Evolutionary conservation across 2,329 filamentous ascomycete species (phyloP), one percentile per base, ranked within the genome.

Genomic region (Ophiognomonia clavigignenti-juglandacearum): DNA sequence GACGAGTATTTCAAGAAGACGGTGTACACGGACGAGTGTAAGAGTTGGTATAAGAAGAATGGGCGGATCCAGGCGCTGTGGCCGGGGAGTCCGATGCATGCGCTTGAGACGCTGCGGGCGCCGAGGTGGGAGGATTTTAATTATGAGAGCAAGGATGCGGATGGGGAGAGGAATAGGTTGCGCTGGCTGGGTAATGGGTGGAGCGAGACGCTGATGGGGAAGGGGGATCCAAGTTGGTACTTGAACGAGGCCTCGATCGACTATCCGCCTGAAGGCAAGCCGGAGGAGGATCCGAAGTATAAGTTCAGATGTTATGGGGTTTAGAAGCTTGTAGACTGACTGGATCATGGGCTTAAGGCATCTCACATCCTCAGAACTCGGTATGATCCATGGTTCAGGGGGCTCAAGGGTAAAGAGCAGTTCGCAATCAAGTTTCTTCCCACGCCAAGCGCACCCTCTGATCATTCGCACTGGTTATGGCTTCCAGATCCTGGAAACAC

Each of bases 81-180:
- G 56, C 57, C 57, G 1, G 57, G 59, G 5, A 57, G 54, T 5
- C 48, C 55, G 0, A 53, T 60, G 27, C 57, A 61, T 39, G 59
- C 56, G 48, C 56, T 61, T 3, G 56, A 61, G 52, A 53, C 56
- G 0, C 47, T 61, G 27, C 48, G 51, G 35, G 52, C 51, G 1
- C 59, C 59, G 6, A 51, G 57, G 5, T 60, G 57, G 57, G 58
- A 61, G 35, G 57, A 61, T 29, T 61, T 53, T n/a, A 45, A 57
- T 8, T 42, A 58, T 6, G 54, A 48, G 22, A 50, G 57, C 24
- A 51, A 52, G 5, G 55, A 54, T n/a, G 43, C 40, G 6, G 59
- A 61, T 34, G 51, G 57, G 5, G 55, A 54, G 14, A 43, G 40
- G 6, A 59, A 61, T 34, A 51, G 57, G 0, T 59, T 60, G 16